A percentile compares a stretch with the other conserved stretches of the same genome.
phyloP scores from a whole-genome alignment of 2,329 filamentous ascomycete genomes.

The Fusarium protoensiforme region DNA sequence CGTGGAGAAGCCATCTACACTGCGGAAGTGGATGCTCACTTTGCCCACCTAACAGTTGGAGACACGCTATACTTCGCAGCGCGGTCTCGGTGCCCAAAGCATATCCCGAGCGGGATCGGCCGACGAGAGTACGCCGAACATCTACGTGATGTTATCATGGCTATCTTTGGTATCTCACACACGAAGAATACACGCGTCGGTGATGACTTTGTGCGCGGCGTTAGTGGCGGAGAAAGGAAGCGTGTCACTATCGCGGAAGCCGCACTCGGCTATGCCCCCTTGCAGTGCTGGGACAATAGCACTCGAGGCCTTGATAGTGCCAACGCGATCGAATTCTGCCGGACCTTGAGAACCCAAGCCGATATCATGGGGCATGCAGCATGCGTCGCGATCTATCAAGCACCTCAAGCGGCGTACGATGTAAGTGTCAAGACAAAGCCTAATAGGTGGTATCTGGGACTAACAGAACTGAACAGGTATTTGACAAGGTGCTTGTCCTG shows the following conservation, averaged over 20 bases:
- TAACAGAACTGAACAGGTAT: constrained; percentile 49
- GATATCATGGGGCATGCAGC: constrained; percentile 69
- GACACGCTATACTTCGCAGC: constrained; percentile 83
- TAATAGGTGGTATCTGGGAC: rapidly evolving
- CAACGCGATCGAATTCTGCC: constrained; percentile 75
- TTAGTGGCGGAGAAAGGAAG: constrained; percentile 64
- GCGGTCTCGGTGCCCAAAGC: constrained; percentile 69
- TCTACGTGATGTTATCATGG: constrained; percentile 76
- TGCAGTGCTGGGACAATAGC: constrained; percentile 78
- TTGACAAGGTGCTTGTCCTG: constrained; percentile 76
- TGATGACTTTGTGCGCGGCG: constrained; percentile 72
- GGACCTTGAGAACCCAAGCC: constrained; percentile 68
- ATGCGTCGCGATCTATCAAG: constrained; percentile 73
- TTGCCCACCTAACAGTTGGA: constrained; percentile 79
- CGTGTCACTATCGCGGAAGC: constrained; percentile 53
- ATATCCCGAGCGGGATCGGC: constrained; percentile 66
- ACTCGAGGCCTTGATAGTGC: constrained; percentile 72
- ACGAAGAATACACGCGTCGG: too few species aligned
- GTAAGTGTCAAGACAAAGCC: constrained; percentile 18
- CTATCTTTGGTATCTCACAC: constrained; percentile 75
- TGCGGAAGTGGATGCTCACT: constrained; percentile 82
- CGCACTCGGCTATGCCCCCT: constrained; percentile 51
- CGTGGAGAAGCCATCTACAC: too few species aligned
- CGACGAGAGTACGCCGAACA: constrained; percentile 65
- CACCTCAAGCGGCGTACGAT: constrained; percentile 53